Percentiles rank a stretch among this genome's conserved stretches.
Evolutionary conservation across 768 basidiomycete genomes (phyloP).

Genomic region (Boletus rubescentipes): DNA sequence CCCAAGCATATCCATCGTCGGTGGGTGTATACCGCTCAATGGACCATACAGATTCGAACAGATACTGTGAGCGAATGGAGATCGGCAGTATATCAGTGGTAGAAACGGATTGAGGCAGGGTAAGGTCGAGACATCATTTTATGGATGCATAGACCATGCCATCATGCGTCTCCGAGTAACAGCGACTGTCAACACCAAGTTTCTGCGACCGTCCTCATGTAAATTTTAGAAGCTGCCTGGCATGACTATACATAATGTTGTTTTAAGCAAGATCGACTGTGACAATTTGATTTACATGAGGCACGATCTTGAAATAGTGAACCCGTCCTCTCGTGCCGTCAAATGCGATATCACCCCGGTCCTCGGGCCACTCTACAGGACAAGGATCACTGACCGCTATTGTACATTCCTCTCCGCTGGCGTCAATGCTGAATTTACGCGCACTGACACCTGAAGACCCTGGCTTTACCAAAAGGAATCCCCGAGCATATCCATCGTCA

Average conservation of each 20-base stretch:
- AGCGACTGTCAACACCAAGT: no score
- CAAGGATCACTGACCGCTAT: neutral
- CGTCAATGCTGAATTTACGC: neutral
- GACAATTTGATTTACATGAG: no score
- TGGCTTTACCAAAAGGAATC: neutral
- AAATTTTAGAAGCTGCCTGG: no score
- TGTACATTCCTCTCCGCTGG: neutral
- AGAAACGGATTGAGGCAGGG: neutral
- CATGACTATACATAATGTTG: no score
- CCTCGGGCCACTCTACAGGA: neutral
- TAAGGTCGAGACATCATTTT: slow-evolving; percentile 1
- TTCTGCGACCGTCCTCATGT: no score
- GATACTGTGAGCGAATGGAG: neutral
- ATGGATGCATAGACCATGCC: no score
- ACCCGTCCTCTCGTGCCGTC: neutral
- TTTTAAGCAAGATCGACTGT: no score
- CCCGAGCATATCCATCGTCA: neutral
- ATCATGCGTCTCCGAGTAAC: no score
- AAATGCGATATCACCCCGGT: neutral
- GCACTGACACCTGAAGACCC: neutral
- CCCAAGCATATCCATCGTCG: neutral
- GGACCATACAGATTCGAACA: neutral
- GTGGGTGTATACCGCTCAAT: neutral
- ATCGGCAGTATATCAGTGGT: neutral
- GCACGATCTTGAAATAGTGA: no score